Evolutionary conservation across 139 green algal species (phyloP), one percentile per base, ranked within the genome.

Genomic region (Chlorella ohadii): DNA sequence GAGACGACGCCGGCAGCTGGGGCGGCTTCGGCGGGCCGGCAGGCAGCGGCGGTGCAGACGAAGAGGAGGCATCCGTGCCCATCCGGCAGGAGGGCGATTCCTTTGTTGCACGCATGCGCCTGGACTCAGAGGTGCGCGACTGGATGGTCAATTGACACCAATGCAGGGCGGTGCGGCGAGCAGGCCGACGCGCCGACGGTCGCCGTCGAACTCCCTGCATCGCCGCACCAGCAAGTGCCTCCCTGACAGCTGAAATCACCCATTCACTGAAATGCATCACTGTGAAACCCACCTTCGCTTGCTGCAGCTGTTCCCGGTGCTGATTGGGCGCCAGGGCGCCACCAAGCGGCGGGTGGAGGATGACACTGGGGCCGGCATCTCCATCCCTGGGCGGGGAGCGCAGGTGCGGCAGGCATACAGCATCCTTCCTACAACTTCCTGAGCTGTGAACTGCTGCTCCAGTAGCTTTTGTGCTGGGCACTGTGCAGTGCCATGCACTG

Each of bases 281-380:
- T 22, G 51, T 59, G 51, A 9, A 20, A 59, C 51, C 11, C 12
- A 6, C 51, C 51, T 2, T 2, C 51, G 2, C 17, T 7, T 28
- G n/a, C 51, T 56, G 76, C 76, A 82, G 76, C 25, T 82, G 33
- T 71, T 72, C 20, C 76, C 59, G 6, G 15, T 36, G 57, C 57
- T 82, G 5, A 82, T 82, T 27, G 76, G 76, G 27, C 51, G 51
- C 51, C 36, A 56, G 51, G 63, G 63, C 34, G 76, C 57, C 27
- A 82, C 76, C 19, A 38, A 41, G 76, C 34, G 71, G 76, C 76
- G 76, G 0, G 41, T 82, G 15, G 76, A 82, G 76, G 28, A 70
- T 11, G 76, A 82, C 57, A 82, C 76, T 0, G 76, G 57, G 0
- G 76, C 76, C 13, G 1, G 55, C 12, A 57, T 77, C 27, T 33